phyloP scores from a whole-genome alignment of 441 rosid genomes.

The Dalechampia spathulata region DNA sequence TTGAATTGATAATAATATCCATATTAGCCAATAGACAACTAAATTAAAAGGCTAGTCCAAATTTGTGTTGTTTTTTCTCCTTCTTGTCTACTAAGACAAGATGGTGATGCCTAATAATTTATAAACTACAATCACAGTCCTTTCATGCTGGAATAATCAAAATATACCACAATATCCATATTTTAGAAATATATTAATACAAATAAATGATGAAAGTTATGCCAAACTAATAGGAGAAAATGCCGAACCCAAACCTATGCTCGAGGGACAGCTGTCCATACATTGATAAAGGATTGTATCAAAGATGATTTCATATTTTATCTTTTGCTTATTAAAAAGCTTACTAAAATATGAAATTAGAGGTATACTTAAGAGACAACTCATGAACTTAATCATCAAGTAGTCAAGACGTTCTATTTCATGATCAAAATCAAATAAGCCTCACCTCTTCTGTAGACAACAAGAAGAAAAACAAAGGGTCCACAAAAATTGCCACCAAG shows the following conservation, averaged over 20 bases:
- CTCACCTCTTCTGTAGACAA: slow-evolving; percentile 42
- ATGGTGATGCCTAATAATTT: too few species aligned
- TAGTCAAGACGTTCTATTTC: background rate
- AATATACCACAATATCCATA: too few species aligned
- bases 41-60: background rate
- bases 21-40: background rate
- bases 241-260: too few species aligned
- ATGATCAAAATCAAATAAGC: slow-evolving; percentile 1
- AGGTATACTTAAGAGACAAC: background rate
- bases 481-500: slow-evolving; percentile 69
- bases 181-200: too few species aligned
- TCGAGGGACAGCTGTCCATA: too few species aligned
- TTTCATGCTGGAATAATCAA: too few species aligned
- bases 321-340: background rate
- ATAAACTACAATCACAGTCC: too few species aligned
- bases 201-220: too few species aligned
- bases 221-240: too few species aligned
- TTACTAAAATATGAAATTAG: background rate
- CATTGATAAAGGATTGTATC: too few species aligned
- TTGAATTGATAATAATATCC: background rate
- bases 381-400: background rate
- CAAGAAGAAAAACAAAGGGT: slow-evolving; percentile 81
- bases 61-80: background rate
- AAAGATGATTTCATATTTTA: background rate
- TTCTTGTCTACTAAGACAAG: background rate